Evolutionary conservation across 2,329 filamentous ascomycete genomes (phyloP), one percentile per base, ranked within the genome.

Genomic region (Claviceps sp.): DNA sequence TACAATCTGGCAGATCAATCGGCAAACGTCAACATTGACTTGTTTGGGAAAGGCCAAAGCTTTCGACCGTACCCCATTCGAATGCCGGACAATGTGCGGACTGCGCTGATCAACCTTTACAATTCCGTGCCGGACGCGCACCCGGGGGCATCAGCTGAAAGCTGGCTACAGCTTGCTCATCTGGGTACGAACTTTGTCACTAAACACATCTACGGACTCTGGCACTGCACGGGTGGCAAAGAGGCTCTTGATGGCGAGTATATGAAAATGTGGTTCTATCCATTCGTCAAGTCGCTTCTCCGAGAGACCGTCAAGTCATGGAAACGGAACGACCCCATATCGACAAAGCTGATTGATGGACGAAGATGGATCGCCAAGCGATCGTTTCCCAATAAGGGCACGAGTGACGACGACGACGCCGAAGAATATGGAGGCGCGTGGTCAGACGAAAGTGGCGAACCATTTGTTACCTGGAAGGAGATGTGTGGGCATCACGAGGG

Each of bases 221-320:
- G 67, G 54, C 69, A 72, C 57, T 68, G 66, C 56, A 72, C 69
- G 0, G 67, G 67, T 8, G 51, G 59, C 54, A 72, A 72, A 55
- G 60, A 61, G 3, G 57, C 55, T 18, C 52, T 69, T 4, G 56
- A 63, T 22, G 26, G 48, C 1, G 65, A 66, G 56, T 72, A 63
- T 54, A 57, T 59, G 16, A 60, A 59, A 24, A 59, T 69, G 58
- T 72, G 69, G 69, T 72, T 67, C 57, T 65, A 62, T 43, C 67
- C 66, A 3, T 65, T 63, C 48, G 60, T 59, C 18, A 55, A 61
- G 34, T 58, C 62, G 0, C 53, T 71, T 14, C 56, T 70, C 22
- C 57, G 53, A 16, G 63, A 63, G 0, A 56, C 61, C 4, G 60
- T 64, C 47, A 55, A 52, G 18, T 59, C 59, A 4, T 62, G 62